A percentile compares a stretch with the other conserved stretches of the same genome.
These are phyloP conservation scores for Alternaria panax DNA, from an alignment of 2,329 filamentous ascomycete species.

Conservation along the genomic window DNA sequence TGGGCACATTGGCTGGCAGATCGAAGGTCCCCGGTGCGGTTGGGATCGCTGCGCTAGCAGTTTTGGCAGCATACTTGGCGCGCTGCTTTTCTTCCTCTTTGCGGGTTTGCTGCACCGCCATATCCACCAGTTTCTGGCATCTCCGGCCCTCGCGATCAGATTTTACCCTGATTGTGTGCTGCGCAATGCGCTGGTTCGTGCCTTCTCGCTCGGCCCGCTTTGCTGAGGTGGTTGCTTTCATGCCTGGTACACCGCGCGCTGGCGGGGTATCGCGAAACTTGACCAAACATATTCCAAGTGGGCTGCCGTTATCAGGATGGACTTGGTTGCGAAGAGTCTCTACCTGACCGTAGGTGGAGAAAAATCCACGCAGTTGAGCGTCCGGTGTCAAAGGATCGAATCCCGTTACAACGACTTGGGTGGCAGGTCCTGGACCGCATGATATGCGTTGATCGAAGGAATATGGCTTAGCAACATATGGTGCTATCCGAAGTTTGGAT, in stretches of 20 bases:
- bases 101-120: conserved; percentile 72
- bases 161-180: conserved; percentile 79
- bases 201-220: conserved; percentile 79
- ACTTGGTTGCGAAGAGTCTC: conserved; percentile 92
- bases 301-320: conserved; percentile 92
- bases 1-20: conserved; percentile 84
- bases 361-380: conserved; percentile 76
- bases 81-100: conserved; percentile 63
- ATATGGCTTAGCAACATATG: conserved; percentile 83
- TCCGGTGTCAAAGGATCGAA: conserved; percentile 90
- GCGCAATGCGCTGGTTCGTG: conserved; percentile 80
- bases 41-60: conserved; percentile 29
- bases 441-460: conserved; percentile 82
- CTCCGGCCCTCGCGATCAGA: conserved; percentile 88
- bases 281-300: conserved; percentile 91
- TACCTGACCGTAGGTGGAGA: conserved; percentile 85
- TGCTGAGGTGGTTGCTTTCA: conserved; percentile 80
- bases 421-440: conserved; percentile 86
- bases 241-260: conserved; percentile 59
- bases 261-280: conserved; percentile 77
- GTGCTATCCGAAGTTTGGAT: conserved; percentile 73
- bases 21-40: conserved; percentile 52
- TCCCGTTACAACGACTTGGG: conserved; percentile 91
- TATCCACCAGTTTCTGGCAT: conserved; percentile 79
- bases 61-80: conserved; percentile 42